Evolutionary conservation across 495 filamentous ascomycete genomes (phyloP).

Genomic region (Penicillium herquei): DNA sequence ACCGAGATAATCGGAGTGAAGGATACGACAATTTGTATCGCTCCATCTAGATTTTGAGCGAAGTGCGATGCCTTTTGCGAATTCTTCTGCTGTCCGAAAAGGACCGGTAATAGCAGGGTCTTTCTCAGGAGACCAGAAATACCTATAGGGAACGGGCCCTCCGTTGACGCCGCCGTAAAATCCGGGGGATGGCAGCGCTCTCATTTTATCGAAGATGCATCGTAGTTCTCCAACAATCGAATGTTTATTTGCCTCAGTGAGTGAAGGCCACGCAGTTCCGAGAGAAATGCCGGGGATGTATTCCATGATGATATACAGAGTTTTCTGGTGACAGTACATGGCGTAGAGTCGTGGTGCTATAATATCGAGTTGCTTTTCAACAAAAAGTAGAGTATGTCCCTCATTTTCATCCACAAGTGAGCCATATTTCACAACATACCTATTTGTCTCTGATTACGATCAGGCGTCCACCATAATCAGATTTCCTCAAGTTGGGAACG

Average conservation of each 20-base stretch:
- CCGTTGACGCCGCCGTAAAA: slow-evolving; percentile 26
- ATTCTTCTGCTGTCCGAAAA: slow-evolving; percentile 32
- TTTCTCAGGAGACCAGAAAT: slow-evolving; percentile 28
- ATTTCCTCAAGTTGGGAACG: slow-evolving; percentile 14
- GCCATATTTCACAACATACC: slow-evolving; percentile 21
- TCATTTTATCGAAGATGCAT: slow-evolving; percentile 27
- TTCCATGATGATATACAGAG: slow-evolving; percentile 21
- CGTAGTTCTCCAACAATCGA: slow-evolving; percentile 19
- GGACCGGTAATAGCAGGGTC: slow-evolving; percentile 28
- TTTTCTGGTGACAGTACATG: slow-evolving; percentile 15
- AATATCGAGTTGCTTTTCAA: slow-evolving; percentile 16
- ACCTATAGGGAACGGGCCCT: slow-evolving; percentile 28
- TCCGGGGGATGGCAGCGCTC: slow-evolving; percentile 26
- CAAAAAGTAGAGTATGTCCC: slow-evolving; percentile 16
- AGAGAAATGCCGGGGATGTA: slow-evolving; percentile 17
- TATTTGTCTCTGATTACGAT: slow-evolving; percentile 16
- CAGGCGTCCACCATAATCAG: slow-evolving; percentile 14
- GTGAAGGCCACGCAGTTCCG: slow-evolving; percentile 16
- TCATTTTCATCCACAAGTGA: slow-evolving; percentile 14
- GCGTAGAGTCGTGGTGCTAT: slow-evolving; percentile 19
- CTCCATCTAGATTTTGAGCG: slow-evolving; percentile 24
- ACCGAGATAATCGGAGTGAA: slow-evolving; percentile 31
- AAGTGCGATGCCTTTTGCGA: slow-evolving; percentile 26
- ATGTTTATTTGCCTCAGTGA: slow-evolving; percentile 25
- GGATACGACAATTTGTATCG: slow-evolving; percentile 16